These are phyloP conservation scores for Fennellomyces sp. DNA, from an alignment of 371 early-diverging fungal genomes.

Conservation along the genomic window DNA sequence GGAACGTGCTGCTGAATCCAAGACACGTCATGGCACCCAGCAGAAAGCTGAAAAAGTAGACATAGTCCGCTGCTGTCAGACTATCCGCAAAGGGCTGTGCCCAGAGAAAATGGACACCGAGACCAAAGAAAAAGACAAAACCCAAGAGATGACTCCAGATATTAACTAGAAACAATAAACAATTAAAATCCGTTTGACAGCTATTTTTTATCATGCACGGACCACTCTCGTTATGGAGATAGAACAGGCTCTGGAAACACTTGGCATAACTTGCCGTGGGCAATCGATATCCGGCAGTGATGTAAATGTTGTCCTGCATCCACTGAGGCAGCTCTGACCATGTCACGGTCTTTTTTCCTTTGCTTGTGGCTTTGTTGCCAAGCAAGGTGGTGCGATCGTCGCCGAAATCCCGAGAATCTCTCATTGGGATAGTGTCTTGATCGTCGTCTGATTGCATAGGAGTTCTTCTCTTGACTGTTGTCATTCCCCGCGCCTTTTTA, in stretches of 20 bases:
- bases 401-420: background rate
- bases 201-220: conserved; percentile 43
- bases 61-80: conserved; percentile 61
- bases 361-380: background rate
- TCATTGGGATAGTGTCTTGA: background rate
- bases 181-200: background rate
- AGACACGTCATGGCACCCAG: conserved; percentile 79
- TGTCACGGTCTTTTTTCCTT: background rate
- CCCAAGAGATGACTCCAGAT: conserved; percentile 87
- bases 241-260: conserved; percentile 78
- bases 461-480: too few species aligned
- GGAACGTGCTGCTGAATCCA: conserved; percentile 80
- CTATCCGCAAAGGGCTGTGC: conserved; percentile 41
- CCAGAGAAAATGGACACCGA: conserved; percentile 57
- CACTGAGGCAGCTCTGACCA: conserved; percentile 54
- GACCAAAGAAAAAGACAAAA: conserved; percentile 41
- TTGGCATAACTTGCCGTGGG: conserved; percentile 72
- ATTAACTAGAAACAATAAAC: conserved; percentile 56
- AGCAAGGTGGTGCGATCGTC: background rate
- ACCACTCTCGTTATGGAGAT: conserved; percentile 83
- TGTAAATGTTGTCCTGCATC: conserved; percentile 76
- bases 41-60: conserved; percentile 61
- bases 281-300: conserved; percentile 79
- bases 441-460: background rate
- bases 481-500: too few species aligned